Base-by-base conservation (phyloP, 73 alveolate genomes). In the Paramecium caudatum region DNA sequence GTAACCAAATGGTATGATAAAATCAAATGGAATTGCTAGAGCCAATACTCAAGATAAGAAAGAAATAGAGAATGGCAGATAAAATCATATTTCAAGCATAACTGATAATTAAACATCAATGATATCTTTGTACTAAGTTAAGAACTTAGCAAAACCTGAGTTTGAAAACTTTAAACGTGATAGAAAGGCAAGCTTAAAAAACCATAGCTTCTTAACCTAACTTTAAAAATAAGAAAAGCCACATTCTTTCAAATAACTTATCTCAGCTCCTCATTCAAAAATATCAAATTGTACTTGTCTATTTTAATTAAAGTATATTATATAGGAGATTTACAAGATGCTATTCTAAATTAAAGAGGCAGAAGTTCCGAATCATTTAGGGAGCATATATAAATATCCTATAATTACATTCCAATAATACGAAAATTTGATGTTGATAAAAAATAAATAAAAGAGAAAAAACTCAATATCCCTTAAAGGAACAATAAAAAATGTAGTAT, bases 321-420 rank as follows among this genome's bases (percentile, higher is more conserved):
- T 65, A 23, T 65, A 2, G 49, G 61, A 5, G 83, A 65, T 65
- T 33, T 65, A 21, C 15, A 33, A 13, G 34, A 36, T 65, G 83
- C 83, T 2, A 33, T 65, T n/a, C 19, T 33, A 30, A 36, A 65
- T 12, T 30, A 65, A 16, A 33, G 34, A 25, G 50, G 33, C 0
- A 33, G 15, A 34, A 65, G 15, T 65, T 65, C 83, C 0, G 47
- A 30, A 30, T 32, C 34, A 15, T 65, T 65, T 65, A 4, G 49
- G 7, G 83, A 65, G 34, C 83, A 65, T 33, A 13, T 65, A 12
- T 46, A 17, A 25, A 43, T 65, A 32, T 36, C 47, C 1, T 65
- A 32, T 36, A 30, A 36, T 30, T 65, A 65, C 15, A 65, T 65
- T 65, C 83, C 83, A 65, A n/a, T 32, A 34, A 65, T 65, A 3